Base-by-base conservation (phyloP, 2,329 filamentous ascomycete species). In the Neopestalotiopsis sp. region DNA sequence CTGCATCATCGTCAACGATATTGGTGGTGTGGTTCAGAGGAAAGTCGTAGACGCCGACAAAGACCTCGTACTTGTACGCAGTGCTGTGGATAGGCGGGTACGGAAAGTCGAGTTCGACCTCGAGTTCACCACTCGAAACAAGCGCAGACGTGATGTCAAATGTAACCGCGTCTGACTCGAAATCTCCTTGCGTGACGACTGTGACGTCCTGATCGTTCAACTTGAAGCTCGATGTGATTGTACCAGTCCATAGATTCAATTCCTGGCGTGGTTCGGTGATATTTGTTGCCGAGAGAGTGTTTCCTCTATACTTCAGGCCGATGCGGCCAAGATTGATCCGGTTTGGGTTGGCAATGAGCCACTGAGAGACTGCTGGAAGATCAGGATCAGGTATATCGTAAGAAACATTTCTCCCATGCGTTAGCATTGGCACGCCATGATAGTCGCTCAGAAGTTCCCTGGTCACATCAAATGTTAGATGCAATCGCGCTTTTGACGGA, bases 291-390 rank as follows among this genome's bases (percentile, higher is more conserved):
- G 75, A 71, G 1, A 84, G 72, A 0, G 77, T 78, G 0, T 69
- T 52, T 0, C 72, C 75, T 20, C 76, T 75, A 58, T 82, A 83
- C 24, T 73, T 77, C 4, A 84, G 76, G 0, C 83, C 81, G 17
- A 84, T 80, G 1, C 81, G 78, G 1, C 81, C 82, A 1, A 84
- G 72, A 61, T 84, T 84, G 42, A 84, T 75, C 2, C 82, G 78
- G 30, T 84, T 83, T 0, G 81, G 82, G 59, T 84, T 85, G n/a
- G 81, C 79, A 38, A 86, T 86, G 24, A 88, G 75, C 86, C 86
- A 89, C 68, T 87, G 83, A 3, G 83, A 84, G 13, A 80, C 73
- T 13, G 75, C 73, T 4, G 79, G 80, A 4, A 82, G 77, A 0
- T 75, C 70, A 0, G 79, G 73, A 24, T 83, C 79, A 0, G 79